Evolutionary conservation across 2,329 filamentous ascomycete species (phyloP), one percentile per base, ranked within the genome.

Genomic region (Aspergillus transmontanensis): DNA sequence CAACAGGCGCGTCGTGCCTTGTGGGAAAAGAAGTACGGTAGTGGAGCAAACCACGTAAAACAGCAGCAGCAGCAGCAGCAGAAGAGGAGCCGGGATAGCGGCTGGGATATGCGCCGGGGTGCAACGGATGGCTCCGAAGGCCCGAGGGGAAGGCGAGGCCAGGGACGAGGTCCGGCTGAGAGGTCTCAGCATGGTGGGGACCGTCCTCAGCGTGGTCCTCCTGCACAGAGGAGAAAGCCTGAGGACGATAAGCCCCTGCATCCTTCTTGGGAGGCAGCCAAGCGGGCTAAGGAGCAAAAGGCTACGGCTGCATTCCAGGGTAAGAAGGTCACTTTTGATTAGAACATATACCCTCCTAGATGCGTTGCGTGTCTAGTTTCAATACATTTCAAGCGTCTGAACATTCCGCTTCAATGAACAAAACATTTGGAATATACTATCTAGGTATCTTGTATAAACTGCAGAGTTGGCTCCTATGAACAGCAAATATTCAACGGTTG

Each of bases 251-350:
- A 85, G 11, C 76, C 84, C 6, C 68, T 89, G 68, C 87, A 90
- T 82, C 87, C 87, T 23, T 88, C 85, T 60, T 90, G 87, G 87
- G 83, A 86, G 73, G 87, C 87, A 7, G 86, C 85, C 34, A 86
- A 85, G 78, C 81, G 81, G 71, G 83, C 84, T 16, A 89, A 89
- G 77, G 78, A 81, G 64, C 81, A 81, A 71, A 75, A 74, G 39
- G 77, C 80, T 30, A 78, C 74, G 28, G 81, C 80, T 50, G 74
- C 80, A n/a, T 87, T 88, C 66, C 72, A 81, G 60, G 87, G 87
- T 30, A 89, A 85, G 80, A 89, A 88, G 78, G 82, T 89, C 57
- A 82, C 82, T 9, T 90, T 90, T 76, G 86, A 88, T 73, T 89
- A 76, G 26, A 67, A 54, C 55, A 65, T 70, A 68, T 70, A 69